Conservation (phyloP, 2,329 filamentous ascomycete genomes). For the Neonectria faginata region DNA sequence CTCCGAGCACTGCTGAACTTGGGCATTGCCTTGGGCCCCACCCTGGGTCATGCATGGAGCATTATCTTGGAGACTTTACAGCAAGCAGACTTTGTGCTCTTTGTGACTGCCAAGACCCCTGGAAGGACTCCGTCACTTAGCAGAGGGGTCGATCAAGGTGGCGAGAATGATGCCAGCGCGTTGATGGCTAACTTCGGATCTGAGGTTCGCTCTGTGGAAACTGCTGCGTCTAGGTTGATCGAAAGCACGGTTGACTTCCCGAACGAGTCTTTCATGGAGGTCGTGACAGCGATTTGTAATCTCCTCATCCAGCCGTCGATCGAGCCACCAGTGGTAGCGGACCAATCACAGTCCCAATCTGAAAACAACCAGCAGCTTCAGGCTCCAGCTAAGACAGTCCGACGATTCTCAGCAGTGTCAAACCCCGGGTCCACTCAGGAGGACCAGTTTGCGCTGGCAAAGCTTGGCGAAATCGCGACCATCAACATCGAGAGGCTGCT, state of each 20-base stretch:
- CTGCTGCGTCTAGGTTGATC: constrained; percentile 85
- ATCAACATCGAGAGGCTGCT: constrained; percentile 83
- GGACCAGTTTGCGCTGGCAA: constrained; percentile 76
- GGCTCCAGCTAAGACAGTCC: constrained; percentile 55
- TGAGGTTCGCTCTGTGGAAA: constrained; percentile 90
- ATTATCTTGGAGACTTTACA: constrained; percentile 94
- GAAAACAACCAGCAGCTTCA: constrained; percentile 48
- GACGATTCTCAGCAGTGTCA: constrained; percentile 59
- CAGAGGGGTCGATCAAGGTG: constrained; percentile 59
- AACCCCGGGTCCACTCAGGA: constrained; percentile 68
- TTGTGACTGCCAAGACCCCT: constrained; percentile 68
- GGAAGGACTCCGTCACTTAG: constrained; percentile 63
- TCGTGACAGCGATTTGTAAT: constrained; percentile 80
- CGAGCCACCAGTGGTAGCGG: constrained; percentile 35
- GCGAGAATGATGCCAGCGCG: constrained; percentile 62
- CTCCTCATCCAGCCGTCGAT: constrained; percentile 66
- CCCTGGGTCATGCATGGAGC: constrained; percentile 84
- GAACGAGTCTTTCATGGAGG: constrained; percentile 80
- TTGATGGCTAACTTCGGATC: constrained; percentile 76
- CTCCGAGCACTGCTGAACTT: constrained; percentile 92
- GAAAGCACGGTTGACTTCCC: constrained; percentile 95
- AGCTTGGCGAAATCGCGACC: constrained; percentile 77
- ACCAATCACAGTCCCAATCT: constrained; percentile 34
- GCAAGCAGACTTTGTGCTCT: constrained; percentile 90
- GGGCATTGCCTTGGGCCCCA: constrained; percentile 93